Evolutionary conservation across 345 rosid genomes (phyloP).

Genomic region (Salix purpurea): DNA sequence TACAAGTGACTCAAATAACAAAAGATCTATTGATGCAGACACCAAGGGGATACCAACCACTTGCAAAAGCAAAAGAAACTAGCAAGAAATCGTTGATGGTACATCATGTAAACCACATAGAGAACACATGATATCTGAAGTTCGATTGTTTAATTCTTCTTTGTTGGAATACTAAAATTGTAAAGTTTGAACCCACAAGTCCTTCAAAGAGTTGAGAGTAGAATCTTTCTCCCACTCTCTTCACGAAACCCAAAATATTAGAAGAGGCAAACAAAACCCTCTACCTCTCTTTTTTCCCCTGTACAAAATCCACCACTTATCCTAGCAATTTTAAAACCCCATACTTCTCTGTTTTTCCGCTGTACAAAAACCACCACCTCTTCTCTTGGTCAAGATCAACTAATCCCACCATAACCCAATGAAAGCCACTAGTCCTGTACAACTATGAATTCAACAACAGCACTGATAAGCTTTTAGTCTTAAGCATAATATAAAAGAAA

Average conservation of each 20-base stretch:
- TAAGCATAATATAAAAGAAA: neutral
- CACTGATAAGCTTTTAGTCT: neutral
- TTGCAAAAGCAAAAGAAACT: neutral
- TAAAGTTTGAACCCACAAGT: neutral
- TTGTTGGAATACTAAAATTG: neutral
- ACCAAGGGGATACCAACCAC: neutral
- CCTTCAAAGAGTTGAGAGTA: neutral
- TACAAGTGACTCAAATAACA: slow-evolving; percentile 1
- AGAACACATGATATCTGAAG: neutral
- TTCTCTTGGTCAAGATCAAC: neutral
- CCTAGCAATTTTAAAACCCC: neutral
- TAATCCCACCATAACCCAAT: neutral
- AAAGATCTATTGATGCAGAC: neutral
- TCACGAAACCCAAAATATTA: neutral
- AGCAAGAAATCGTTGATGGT: neutral
- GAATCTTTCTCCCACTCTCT: neutral
- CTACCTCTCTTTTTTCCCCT: neutral
- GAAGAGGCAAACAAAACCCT: neutral
- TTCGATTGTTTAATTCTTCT: neutral
- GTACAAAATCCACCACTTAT: too few relatives aligned
- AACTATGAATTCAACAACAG: neutral
- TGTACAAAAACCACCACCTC: neutral
- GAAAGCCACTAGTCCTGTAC: neutral
- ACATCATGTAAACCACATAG: neutral
- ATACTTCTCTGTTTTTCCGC: neutral